Base-by-base conservation (phyloP, 2,329 filamentous ascomycete species). In the Trichocomaceae sp. region DNA sequence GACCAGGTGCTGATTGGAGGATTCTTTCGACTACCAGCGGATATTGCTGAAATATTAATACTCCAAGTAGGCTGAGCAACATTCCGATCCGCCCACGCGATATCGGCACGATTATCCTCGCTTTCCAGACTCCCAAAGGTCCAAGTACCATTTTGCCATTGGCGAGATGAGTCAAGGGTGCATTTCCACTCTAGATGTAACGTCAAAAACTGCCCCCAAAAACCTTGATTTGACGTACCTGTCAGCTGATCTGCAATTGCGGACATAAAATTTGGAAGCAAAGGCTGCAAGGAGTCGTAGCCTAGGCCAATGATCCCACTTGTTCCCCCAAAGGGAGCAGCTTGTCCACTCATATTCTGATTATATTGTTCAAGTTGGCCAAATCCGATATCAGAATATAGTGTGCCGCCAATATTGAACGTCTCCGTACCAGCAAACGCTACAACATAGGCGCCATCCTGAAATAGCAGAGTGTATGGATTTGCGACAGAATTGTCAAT, bases 41-140 rank as follows among this genome's bases (percentile, higher is more conserved):
- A 50, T n/a, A 50, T 35, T 26, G 26, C 50, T 31, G 50, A 15
- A 45, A 52, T 23, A 52, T 52, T 52, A 17, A 52, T 3, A 45
- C 41, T 52, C 50, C 39, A 52, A 2, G 23, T 45, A n/a, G 41
- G 23, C 23, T 52, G 23, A 35, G 22, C 17, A 45, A 37, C 22
- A 35, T 52, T 52, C 29, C 39, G 39, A 35, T 45, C 50, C 15
- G 41, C 39, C 39, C 39, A 52, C 1, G 48, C 33, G 26, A 52
- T 52, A 33, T 8, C 39, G 35, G 39, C 13, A 52, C 17, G 2
- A 9, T n/a, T 1, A 44, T 44, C 10, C 3, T 20, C 1, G 13
- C 41, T 45, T 22, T 44, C 39, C n/a, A 52, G 26, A 33, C 23
- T 45, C 15, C 39, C 26, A 44, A 52, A 33, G 3, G 9, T 50